Evolutionary conservation across 305 asterid genomes (phyloP).

Genomic region (Lippia alba): DNA sequence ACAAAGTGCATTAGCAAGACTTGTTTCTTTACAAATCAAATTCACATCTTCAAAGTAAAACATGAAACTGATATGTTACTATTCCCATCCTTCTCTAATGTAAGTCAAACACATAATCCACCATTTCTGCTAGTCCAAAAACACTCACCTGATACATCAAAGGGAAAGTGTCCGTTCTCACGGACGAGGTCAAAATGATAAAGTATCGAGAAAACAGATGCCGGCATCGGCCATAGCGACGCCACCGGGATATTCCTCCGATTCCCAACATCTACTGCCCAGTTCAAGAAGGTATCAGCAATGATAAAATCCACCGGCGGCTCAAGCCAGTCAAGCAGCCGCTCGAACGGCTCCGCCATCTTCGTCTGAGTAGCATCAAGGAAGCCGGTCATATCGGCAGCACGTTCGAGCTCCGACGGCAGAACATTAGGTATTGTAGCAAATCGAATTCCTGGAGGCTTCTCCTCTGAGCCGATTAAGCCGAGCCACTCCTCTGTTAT

Average conservation of each 20-base stretch:
- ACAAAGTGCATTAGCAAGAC: background rate
- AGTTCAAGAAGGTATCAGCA: slow-evolving; percentile 49
- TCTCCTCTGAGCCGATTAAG: slow-evolving; percentile 52
- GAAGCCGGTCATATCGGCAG: slow-evolving; percentile 58
- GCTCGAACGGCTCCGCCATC: slow-evolving; percentile 66
- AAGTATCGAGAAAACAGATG: slow-evolving; percentile 50
- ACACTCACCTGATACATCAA: slow-evolving; percentile 51
- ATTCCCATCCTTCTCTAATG: too few relatives aligned
- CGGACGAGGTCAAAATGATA: slow-evolving; percentile 56
- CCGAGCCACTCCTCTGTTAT: slow-evolving; percentile 83
- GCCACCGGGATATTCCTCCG: slow-evolving; percentile 70
- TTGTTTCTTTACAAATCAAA: background rate
- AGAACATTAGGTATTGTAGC: slow-evolving; percentile 67
- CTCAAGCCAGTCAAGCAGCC: slow-evolving; percentile 48
- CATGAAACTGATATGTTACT: too few relatives aligned
- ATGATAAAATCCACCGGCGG: slow-evolving; percentile 49
- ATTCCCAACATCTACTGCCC: slow-evolving; percentile 60
- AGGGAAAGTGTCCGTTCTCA: slow-evolving; percentile 48
- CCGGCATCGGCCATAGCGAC: slow-evolving; percentile 69
- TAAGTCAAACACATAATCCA: too few relatives aligned
- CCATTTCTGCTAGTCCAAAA: too few relatives aligned
- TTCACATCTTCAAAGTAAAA: background rate
- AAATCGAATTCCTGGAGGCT: slow-evolving; percentile 47
- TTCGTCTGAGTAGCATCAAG: slow-evolving; percentile 57
- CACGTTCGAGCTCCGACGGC: slow-evolving; percentile 61